Conservation (phyloP, 176 grass and related monocot genomes). For the Pontederia crassipes region DNA sequence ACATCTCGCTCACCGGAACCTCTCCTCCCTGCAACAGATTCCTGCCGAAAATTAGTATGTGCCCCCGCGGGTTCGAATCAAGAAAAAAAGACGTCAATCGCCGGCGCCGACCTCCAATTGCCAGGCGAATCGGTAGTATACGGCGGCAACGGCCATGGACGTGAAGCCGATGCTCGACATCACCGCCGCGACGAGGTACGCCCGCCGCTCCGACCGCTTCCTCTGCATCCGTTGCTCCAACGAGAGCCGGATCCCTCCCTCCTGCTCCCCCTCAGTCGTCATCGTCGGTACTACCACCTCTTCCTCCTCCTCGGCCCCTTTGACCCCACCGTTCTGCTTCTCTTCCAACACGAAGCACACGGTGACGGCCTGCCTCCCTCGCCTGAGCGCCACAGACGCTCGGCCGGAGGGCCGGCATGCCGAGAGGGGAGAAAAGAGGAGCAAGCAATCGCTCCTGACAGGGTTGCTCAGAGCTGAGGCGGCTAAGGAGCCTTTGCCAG, state of each 20-base stretch:
- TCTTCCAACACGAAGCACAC: slow-evolving; percentile 5
- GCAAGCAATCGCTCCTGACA: neutral
- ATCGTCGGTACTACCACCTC: neutral
- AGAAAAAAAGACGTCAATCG: neutral
- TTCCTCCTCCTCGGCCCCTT: neutral
- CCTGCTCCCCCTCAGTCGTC: neutral
- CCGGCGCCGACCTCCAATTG: slow-evolving; percentile 64
- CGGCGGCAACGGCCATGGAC: slow-evolving; percentile 69
- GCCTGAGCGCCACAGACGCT: neutral
- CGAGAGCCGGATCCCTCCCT: neutral
- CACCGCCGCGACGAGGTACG: slow-evolving; percentile 78
- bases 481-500: neutral
- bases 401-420: neutral
- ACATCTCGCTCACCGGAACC: slow-evolving; percentile 77
- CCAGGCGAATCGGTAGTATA: slow-evolving; percentile 97
- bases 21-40: slow-evolving; percentile 46
- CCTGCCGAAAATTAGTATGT: neutral
- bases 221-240: slow-evolving; percentile 25
- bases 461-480: no score
- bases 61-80: neutral
- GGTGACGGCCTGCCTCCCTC: neutral
- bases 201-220: slow-evolving; percentile 76
- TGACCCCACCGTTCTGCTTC: neutral
- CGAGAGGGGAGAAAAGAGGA: neutral
- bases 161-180: slow-evolving; percentile 96